phyloP scores from a whole-genome alignment of 1,284 basidiomycete genomes.

The Boletus sp. region DNA sequence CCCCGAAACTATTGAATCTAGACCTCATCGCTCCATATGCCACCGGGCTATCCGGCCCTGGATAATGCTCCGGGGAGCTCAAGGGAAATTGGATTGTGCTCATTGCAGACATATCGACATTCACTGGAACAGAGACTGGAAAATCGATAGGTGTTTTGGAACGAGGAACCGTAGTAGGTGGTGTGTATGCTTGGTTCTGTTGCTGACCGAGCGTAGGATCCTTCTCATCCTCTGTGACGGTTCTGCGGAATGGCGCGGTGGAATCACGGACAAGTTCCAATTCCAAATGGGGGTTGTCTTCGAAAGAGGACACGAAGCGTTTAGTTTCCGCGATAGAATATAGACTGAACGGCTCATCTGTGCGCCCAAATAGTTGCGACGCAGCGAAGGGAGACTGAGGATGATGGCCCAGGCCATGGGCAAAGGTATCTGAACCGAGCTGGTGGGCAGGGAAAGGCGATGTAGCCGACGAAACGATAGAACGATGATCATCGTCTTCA shows the following conservation, averaged over 20 bases:
- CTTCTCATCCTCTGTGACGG: constrained; percentile 78
- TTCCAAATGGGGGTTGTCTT: constrained; percentile 55
- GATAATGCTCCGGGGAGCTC: constrained; percentile 66
- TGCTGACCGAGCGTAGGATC: constrained; percentile 51
- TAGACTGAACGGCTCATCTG: constrained; percentile 74
- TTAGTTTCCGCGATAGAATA: constrained; percentile 80
- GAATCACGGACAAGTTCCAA: constrained; percentile 59
- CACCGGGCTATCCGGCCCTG: constrained; percentile 57
- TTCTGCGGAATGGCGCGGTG: constrained; percentile 83
- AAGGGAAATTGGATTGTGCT: constrained; percentile 82
- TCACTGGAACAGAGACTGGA: constrained; percentile 53
- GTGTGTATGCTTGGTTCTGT: constrained; percentile 40
- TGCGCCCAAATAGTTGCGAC: constrained; percentile 78
- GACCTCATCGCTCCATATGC: constrained; percentile 53
- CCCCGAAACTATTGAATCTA: constrained; percentile 68
- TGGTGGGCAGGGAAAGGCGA: constrained; percentile 56
- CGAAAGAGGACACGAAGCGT: constrained; percentile 55
- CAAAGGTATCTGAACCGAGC: constrained; percentile 47
- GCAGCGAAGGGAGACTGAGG: constrained; percentile 89
- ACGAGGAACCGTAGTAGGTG: constrained; percentile 46
- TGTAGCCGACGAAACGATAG: constrained; percentile 67
- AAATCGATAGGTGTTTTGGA: constrained; percentile 60
- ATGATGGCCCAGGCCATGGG: constrained; percentile 52
- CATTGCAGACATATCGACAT: constrained; percentile 48
- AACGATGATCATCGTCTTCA: constrained; percentile 81